Evolutionary conservation across 805 yeast genomes (phyloP), one percentile per base, ranked within the genome.

Genomic region (Myxozyma kluyveri): DNA sequence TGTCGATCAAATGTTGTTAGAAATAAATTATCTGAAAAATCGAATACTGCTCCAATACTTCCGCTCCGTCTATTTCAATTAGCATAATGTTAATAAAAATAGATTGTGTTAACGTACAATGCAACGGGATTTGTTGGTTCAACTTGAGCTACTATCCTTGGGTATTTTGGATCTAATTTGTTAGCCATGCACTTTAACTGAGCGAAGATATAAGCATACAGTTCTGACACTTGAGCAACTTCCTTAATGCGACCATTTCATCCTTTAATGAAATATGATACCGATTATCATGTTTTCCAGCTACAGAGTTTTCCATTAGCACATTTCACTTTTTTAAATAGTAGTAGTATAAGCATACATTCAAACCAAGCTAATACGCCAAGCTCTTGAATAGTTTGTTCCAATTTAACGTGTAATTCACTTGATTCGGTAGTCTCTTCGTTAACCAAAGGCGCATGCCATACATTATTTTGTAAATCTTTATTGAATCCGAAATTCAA

Each of bases 21-120:
- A 10, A 85, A 69, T 29, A 72, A 65, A 17, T 73, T 70, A 55
- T 81, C 84, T 23, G 72, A 60, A 62, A 80, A 82, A 56, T 73
- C 73, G 18, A 76, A 75, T 12, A 73, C 71, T 0, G 75, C 72
- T 1, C 83, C 80, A 3, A 83, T 63, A 23, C 72, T 66, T 6
- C 79, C 75, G 56, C 73, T 76, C 50, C 69, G 65, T 14, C 63
- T 64, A 46, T n/a, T n/a, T n/a, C n/a, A n/a, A n/a, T n/a, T n/a
- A n/a, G n/a, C 21, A 43, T 12, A 17, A 26, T 4, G 33, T 23
- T 12, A 44, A 39, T n/a, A 33, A 24, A 5, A n/a, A 45, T 36
- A 24, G 17, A 17, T 4, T 3, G 22, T n/a, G n/a, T n/a, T 18
- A 4, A 27, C 51, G 12, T 36, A 51, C 53, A 54, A 35, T 7